Percentiles rank a stretch among this genome's conserved stretches.
phyloP scores from a whole-genome alignment of 2,329 filamentous ascomycete species.

The Aspergillus candidus region DNA sequence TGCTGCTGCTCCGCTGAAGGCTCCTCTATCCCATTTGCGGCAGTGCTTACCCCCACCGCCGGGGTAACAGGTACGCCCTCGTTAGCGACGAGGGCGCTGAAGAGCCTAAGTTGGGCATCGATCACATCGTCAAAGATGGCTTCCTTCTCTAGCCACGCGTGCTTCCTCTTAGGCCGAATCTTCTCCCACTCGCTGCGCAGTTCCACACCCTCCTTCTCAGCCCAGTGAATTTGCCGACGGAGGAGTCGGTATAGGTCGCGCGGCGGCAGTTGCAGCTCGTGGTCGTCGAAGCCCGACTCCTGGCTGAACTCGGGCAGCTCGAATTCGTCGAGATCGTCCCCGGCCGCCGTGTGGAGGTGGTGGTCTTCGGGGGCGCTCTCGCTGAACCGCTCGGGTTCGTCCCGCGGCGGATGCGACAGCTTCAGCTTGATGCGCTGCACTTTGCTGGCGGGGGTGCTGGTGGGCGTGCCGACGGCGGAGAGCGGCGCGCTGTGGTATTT shows the following conservation, averaged over 20 bases:
- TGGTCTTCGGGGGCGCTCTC: constrained; percentile 21
- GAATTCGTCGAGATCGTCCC: constrained; percentile 32
- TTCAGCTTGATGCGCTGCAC: constrained; percentile 40
- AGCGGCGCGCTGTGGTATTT: constrained; percentile 28
- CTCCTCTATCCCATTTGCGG: constrained; percentile 15
- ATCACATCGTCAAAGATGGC: constrained; percentile 39
- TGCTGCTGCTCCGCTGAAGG: neutral
- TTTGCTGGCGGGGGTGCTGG: constrained; percentile 28
- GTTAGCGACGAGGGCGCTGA: constrained; percentile 22
- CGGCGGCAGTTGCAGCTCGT: constrained; percentile 38
- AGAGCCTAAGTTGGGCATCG: constrained; percentile 36
- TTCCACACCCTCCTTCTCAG: constrained; percentile 36
- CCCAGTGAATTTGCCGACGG: constrained; percentile 44
- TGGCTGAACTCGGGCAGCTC: constrained; percentile 34
- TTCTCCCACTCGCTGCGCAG: constrained; percentile 37
- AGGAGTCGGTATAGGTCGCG: constrained; percentile 41
- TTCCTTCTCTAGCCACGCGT: constrained; percentile 40
- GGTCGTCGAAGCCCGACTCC: constrained; percentile 39
- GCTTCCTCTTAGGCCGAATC: constrained; percentile 32
- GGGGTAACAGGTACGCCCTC: constrained; percentile 6
- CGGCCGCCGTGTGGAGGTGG: constrained; percentile 13
- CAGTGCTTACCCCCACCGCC: neutral
- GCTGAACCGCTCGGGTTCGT: constrained; percentile 23
- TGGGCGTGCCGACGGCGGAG: constrained; percentile 24
- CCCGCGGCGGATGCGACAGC: constrained; percentile 31